phyloP scores from a whole-genome alignment of 768 basidiomycete species.

The Tylopilus sp. region DNA sequence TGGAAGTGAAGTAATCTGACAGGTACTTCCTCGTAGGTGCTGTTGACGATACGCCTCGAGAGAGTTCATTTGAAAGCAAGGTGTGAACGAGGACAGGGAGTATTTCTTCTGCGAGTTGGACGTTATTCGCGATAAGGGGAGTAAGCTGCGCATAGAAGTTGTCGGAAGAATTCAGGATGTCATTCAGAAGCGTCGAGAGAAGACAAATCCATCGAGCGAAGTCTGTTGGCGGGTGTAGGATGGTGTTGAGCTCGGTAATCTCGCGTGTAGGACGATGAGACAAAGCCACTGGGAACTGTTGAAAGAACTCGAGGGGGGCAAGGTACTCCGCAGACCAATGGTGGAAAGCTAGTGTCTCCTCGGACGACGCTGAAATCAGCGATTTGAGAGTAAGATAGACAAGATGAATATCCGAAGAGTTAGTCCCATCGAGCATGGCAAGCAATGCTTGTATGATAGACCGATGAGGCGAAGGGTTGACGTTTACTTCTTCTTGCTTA shows the following conservation, averaged over 20 bases:
- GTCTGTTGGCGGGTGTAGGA: slow-evolving; percentile 39
- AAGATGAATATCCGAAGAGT: slow-evolving; percentile 46
- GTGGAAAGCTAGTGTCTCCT: slow-evolving; percentile 27
- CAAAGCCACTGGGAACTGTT: slow-evolving; percentile 39
- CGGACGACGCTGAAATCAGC: slow-evolving; percentile 40
- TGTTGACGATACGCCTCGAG: slow-evolving; percentile 1
- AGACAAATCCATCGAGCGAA: slow-evolving; percentile 63
- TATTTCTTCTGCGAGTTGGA: slow-evolving; percentile 58
- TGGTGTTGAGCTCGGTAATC: slow-evolving; percentile 36
- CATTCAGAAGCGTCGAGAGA: slow-evolving; percentile 54
- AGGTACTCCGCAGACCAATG: slow-evolving; percentile 40
- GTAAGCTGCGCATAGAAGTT: slow-evolving; percentile 68
- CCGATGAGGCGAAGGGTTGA: slow-evolving; percentile 37
- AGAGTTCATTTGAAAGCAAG: slow-evolving; percentile 41
- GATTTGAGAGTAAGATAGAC: slow-evolving; percentile 67
- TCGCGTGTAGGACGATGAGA: slow-evolving; percentile 29
- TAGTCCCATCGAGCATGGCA: slow-evolving; percentile 52
- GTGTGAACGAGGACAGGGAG: slow-evolving; percentile 77
- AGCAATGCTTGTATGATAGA: slow-evolving; percentile 54
- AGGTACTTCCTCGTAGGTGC: slow-evolving; percentile 18
- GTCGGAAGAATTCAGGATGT: slow-evolving; percentile 51
- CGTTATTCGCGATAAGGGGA: slow-evolving; percentile 52
- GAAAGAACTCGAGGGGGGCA: slow-evolving; percentile 47
- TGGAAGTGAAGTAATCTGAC: slow-evolving; percentile 22
- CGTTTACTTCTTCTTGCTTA: slow-evolving; percentile 17